A percentile compares a stretch with the other conserved stretches of the same genome.
Conservation (phyloP, 129 eudicot species). For the Artemisia argyi region DNA sequence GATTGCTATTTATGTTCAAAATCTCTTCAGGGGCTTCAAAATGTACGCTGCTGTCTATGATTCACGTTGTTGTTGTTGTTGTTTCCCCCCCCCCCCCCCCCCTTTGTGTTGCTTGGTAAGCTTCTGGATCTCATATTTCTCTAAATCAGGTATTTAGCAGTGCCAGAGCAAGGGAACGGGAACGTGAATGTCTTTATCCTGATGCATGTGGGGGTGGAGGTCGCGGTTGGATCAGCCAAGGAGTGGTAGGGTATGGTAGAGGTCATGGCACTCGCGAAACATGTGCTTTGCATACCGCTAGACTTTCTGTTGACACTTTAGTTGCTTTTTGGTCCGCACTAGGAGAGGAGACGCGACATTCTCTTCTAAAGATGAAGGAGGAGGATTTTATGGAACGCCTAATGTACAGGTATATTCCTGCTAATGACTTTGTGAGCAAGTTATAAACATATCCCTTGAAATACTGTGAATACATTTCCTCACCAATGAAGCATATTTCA, state of each 20-base stretch:
- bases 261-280: slow-evolving; percentile 10
- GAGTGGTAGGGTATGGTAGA: slow-evolving; percentile 12
- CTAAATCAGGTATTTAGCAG: not conserved
- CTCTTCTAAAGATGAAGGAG: slow-evolving; percentile 16
- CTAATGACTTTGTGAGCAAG: slow-evolving; percentile 9
- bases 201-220: slow-evolving; percentile 15
- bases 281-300: slow-evolving; percentile 10
- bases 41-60: slow-evolving; percentile 41
- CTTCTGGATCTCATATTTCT: slow-evolving; percentile 52
- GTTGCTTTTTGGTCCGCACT: slow-evolving; percentile 13
- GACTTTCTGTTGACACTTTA: slow-evolving; percentile 17
- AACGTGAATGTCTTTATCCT: slow-evolving; percentile 10
- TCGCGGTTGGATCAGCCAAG: slow-evolving; percentile 16
- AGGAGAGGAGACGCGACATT: not conserved
- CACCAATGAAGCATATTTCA: not conserved
- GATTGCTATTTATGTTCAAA: slow-evolving; percentile 82
- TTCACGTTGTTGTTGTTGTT: slow-evolving; percentile 11
- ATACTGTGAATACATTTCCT: not conserved
- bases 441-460: not conserved
- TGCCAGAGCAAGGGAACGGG: slow-evolving; percentile 14
- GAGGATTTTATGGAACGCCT: slow-evolving; percentile 11
- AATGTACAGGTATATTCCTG: slow-evolving; percentile 26
- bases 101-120: slow-evolving; percentile 54
- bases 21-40: slow-evolving; percentile 87
- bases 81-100: too few species aligned